These are phyloP conservation scores for Botrytis hyacinthi DNA, from an alignment of 2,329 filamentous ascomycete genomes.

Conservation along the genomic window DNA sequence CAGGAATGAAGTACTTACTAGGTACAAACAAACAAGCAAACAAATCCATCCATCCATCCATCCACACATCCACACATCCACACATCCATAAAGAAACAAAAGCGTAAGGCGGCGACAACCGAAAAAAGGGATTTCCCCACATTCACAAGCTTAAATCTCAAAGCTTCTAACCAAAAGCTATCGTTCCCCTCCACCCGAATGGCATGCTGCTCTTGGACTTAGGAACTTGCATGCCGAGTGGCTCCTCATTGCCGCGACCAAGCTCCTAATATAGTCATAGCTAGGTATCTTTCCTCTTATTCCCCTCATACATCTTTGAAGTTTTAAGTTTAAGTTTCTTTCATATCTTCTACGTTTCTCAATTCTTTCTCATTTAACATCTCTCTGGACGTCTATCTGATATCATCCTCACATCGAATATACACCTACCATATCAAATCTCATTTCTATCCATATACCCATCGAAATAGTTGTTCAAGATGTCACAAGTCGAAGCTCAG, in stretches of 20 bases:
- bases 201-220: conserved; percentile 14
- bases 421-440: not conserved
- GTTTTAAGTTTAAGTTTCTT: not conserved
- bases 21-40: not conserved
- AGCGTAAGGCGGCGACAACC: conserved; percentile 18
- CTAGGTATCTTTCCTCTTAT: not conserved
- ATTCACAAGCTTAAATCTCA: conserved; percentile 17
- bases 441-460: conserved; percentile 1
- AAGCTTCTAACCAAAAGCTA: conserved; percentile 6
- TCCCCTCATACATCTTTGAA: not conserved
- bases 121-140: conserved; percentile 14
- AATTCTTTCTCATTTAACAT: not conserved
- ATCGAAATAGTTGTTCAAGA: conserved; percentile 38
- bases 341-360: not conserved
- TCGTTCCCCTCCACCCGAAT: conserved; percentile 20
- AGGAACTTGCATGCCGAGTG: conserved; percentile 3
- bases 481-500: conserved; percentile 71
- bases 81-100: not conserved
- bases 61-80: no score
- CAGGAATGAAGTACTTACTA: not conserved
- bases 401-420: not conserved
- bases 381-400: not conserved
- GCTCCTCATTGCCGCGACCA: conserved; percentile 14
- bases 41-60: not conserved
- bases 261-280: conserved; percentile 14